Evolutionary conservation across 1,284 basidiomycete species (phyloP).

Genomic region (Trichosporon faecale): DNA sequence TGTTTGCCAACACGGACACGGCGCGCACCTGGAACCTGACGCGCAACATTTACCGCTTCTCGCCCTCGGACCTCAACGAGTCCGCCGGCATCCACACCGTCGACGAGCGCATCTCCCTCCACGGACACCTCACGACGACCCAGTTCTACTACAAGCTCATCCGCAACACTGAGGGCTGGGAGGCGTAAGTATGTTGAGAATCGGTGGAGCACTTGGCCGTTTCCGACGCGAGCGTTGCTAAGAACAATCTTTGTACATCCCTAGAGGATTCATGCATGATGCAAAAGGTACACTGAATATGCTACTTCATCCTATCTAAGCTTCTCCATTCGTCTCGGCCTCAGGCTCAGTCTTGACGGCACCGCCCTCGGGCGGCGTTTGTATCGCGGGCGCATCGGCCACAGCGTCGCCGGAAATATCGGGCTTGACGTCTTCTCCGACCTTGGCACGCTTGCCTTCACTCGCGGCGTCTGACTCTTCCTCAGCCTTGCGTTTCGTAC

Average conservation of each 20-base stretch:
- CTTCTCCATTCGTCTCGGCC: not conserved
- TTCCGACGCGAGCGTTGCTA: too few relatives aligned
- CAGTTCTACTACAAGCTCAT: slow-evolving; percentile 56
- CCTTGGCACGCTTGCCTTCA: slow-evolving; percentile 30
- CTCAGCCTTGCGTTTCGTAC: slow-evolving; percentile 26
- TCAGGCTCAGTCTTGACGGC: slow-evolving; percentile 15
- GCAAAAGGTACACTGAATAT: not conserved
- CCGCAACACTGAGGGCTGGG: slow-evolving; percentile 53
- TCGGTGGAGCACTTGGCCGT: too few relatives aligned
- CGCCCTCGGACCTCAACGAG: slow-evolving; percentile 44
- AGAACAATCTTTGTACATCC: not conserved
- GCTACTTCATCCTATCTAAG: not conserved
- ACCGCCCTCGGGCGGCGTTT: not conserved
- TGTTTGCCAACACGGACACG: slow-evolving; percentile 55
- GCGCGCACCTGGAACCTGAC: slow-evolving; percentile 53
- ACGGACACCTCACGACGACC: slow-evolving; percentile 53
- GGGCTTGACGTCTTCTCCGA: slow-evolving; percentile 15
- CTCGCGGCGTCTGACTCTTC: slow-evolving; percentile 15
- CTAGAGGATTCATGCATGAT: not conserved
- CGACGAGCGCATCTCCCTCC: slow-evolving; percentile 53
- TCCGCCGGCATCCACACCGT: slow-evolving; percentile 55
- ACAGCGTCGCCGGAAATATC: not conserved
- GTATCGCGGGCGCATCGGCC: not conserved
- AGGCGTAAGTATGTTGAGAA: not conserved
- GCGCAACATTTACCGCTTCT: slow-evolving; percentile 55